A percentile compares a stretch with the other conserved stretches of the same genome.
Conservation (phyloP, 176 grass and related monocot species). For the Hordeum marinum region DNA sequence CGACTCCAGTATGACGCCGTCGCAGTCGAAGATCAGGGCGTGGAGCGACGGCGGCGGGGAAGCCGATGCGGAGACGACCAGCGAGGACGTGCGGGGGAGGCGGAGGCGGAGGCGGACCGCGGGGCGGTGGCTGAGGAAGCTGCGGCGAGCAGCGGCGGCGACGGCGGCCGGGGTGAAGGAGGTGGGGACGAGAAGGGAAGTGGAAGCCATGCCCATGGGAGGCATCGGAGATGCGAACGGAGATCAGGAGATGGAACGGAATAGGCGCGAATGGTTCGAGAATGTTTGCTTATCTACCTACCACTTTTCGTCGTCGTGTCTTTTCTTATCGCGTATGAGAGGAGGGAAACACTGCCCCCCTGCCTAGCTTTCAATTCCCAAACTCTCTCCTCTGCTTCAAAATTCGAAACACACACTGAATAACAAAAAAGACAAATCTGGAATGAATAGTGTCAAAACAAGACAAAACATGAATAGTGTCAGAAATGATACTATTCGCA, state of each 20-base stretch:
- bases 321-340: conserved; percentile 32
- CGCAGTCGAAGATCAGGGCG: conserved; percentile 92
- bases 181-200: conserved; percentile 30
- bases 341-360: conserved; percentile 1
- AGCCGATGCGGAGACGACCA: conserved; percentile 34
- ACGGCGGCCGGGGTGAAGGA: not conserved
- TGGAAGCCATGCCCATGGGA: conserved; percentile 56
- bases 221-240: conserved; percentile 15
- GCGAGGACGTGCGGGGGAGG: conserved; percentile 19
- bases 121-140: not conserved
- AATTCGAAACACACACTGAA: no score
- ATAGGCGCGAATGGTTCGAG: conserved; percentile 24
- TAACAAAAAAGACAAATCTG: no score
- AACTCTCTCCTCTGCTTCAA: no score
- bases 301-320: not conserved
- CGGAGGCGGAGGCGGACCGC: not conserved
- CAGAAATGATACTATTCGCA: no score
- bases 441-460: no score
- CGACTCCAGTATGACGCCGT: conserved; percentile 91
- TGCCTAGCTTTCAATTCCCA: no score
- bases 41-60: conserved; percentile 40
- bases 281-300: conserved; percentile 27
- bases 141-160: not conserved
- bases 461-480: no score
- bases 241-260: not conserved